These are phyloP conservation scores for Aspergillus tamarii DNA, from an alignment of 2,329 filamentous ascomycete species.

Conservation along the genomic window DNA sequence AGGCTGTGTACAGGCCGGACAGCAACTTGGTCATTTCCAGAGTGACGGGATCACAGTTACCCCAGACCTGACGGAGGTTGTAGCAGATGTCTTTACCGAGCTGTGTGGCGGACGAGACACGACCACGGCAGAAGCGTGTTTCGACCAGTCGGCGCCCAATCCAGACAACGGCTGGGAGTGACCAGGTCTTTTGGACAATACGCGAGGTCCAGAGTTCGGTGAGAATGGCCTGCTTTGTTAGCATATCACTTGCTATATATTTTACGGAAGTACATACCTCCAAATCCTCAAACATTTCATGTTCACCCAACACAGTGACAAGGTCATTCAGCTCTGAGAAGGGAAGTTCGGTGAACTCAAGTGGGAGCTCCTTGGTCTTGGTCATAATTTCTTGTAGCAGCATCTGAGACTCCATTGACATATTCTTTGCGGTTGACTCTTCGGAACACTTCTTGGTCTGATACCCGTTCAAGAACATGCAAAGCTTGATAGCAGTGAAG, in stretches of 20 bases:
- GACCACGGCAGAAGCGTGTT: constrained; percentile 54
- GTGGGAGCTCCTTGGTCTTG: constrained; percentile 31
- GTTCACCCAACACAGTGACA: constrained; percentile 41
- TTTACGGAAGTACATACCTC: constrained; percentile 27
- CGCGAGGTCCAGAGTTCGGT: constrained; percentile 52
- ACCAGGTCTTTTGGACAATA: constrained; percentile 50
- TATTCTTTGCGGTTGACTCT: constrained; percentile 30
- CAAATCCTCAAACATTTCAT: constrained; percentile 41
- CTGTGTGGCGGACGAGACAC: constrained; percentile 47
- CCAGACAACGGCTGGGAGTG: constrained; percentile 51
- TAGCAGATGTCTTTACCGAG: constrained; percentile 60
- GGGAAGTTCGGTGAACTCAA: constrained; percentile 40
- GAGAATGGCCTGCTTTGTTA: constrained; percentile 36
- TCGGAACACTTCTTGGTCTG: constrained; percentile 34
- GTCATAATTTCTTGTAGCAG: constrained; percentile 39
- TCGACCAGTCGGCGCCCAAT: constrained; percentile 58
- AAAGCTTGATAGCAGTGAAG: constrained; percentile 41
- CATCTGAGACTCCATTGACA: constrained; percentile 37
- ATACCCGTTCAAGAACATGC: constrained; percentile 40
- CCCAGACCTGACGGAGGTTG: constrained; percentile 58
- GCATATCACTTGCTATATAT: neutral
- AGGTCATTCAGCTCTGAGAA: constrained; percentile 42
- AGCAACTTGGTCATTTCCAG: constrained; percentile 55
- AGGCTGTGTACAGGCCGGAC: constrained; percentile 53
- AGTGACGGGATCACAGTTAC: constrained; percentile 51